Evolutionary conservation across 83 land plant genomes (phyloP).

Genomic region (Diphasiastrum complanatum): DNA sequence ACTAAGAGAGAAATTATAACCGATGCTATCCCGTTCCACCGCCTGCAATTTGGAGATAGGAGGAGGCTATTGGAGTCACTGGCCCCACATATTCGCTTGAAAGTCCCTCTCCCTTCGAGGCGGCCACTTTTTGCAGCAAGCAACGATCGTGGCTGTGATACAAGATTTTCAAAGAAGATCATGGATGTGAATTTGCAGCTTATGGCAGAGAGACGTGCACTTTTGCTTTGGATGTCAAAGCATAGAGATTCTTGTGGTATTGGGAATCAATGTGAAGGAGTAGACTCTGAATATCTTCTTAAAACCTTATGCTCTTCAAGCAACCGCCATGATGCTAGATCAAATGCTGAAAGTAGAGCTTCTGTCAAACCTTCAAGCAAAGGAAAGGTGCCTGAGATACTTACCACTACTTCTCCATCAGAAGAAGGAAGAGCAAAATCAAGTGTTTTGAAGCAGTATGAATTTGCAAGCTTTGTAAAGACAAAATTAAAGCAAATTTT

Average conservation of each 20-base stretch:
- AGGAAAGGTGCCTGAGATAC: no score
- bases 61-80: constrained; percentile 63
- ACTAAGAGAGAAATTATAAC: not conserved
- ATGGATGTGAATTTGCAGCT: not conserved
- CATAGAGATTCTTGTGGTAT: not conserved
- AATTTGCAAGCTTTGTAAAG: constrained; percentile 42
- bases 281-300: constrained; percentile 4
- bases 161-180: not conserved
- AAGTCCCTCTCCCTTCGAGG: constrained; percentile 34
- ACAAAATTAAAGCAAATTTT: constrained; percentile 55
- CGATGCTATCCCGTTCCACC: constrained; percentile 38
- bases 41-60: constrained; percentile 66
- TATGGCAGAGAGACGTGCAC: constrained; percentile 12
- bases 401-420: no score
- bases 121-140: constrained; percentile 52
- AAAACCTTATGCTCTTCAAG: not conserved
- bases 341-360: not conserved
- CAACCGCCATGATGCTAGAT: not conserved
- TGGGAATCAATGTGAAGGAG: constrained; percentile 11
- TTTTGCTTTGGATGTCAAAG: constrained; percentile 13
- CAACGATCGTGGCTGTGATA: constrained; percentile 12
- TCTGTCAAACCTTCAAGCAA: not conserved
- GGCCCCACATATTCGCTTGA: constrained; percentile 39
- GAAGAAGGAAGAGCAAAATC: not conserved
- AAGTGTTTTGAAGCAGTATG: constrained; percentile 22